Conservation (phyloP, 441 rosid species). For the Adansonia grandidieri region DNA sequence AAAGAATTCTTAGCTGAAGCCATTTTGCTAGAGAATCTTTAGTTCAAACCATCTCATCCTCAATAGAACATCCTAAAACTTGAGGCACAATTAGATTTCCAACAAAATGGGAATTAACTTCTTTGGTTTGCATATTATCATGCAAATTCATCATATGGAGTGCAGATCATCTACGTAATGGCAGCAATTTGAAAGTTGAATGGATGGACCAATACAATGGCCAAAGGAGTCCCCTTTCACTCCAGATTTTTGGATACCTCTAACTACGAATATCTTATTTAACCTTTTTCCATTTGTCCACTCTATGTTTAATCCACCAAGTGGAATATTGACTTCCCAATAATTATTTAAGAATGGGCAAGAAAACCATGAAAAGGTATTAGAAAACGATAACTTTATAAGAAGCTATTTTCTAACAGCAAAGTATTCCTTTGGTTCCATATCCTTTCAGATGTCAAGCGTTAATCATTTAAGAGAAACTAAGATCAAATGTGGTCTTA, state of each 20-base stretch:
- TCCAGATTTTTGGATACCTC: neutral
- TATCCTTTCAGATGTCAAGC: neutral
- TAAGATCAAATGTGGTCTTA: neutral
- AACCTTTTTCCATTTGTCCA: neutral
- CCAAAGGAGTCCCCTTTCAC: neutral
- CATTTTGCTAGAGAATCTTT: neutral
- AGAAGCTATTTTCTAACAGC: neutral
- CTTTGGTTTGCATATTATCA: neutral
- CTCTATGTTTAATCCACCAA: constrained; percentile 12
- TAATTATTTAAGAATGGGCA: neutral
- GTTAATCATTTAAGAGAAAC: neutral
- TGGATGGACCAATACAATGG: neutral
- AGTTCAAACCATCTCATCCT: neutral
- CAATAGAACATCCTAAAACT: constrained; percentile 7
- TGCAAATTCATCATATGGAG: neutral
- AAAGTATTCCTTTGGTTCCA: neutral
- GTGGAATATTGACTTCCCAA: neutral
- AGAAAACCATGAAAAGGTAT: constrained; percentile 11
- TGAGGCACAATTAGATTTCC: constrained; percentile 1
- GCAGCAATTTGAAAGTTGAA: neutral
- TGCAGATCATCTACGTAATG: neutral
- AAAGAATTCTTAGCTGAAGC: neutral
- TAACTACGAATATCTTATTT: neutral
- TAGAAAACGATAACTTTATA: neutral
- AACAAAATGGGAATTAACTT: neutral